These are phyloP conservation scores for Rhynchosporium secalis DNA, from an alignment of 2,329 filamentous ascomycete species.

Conservation along the genomic window DNA sequence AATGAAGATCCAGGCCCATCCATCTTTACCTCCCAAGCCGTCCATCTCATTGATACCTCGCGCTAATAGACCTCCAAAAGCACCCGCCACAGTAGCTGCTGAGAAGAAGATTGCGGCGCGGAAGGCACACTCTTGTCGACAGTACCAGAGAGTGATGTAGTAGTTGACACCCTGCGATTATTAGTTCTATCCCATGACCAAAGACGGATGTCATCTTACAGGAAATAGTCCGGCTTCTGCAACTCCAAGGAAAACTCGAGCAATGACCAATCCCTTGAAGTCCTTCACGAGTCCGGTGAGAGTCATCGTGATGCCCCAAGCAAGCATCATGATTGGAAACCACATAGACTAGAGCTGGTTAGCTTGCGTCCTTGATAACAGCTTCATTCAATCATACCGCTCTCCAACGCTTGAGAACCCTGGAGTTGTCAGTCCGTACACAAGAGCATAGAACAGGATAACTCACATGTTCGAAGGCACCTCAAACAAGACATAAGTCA, in stretches of 20 bases:
- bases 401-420: constrained; percentile 20
- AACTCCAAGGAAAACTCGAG: constrained; percentile 34
- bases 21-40: constrained; percentile 44
- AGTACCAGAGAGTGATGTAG: constrained; percentile 20
- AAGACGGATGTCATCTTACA: constrained; percentile 31
- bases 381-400: neutral
- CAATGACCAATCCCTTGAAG: constrained; percentile 60
- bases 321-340: constrained; percentile 61
- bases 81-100: constrained; percentile 43
- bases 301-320: constrained; percentile 67
- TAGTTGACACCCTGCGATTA: constrained; percentile 16
- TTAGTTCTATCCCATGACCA: constrained; percentile 51
- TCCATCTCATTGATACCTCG: constrained; percentile 49
- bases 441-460: neutral
- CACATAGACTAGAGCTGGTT: constrained; percentile 48
- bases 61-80: constrained; percentile 49
- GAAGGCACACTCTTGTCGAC: constrained; percentile 14
- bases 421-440: neutral
- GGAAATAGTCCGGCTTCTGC: constrained; percentile 37
- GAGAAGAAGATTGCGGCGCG: constrained; percentile 40
- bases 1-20: constrained; percentile 47
- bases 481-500: constrained; percentile 18
- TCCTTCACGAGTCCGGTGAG: constrained; percentile 66
- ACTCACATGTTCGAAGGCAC: constrained; percentile 19
- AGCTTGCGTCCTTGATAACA: neutral